phyloP scores from a whole-genome alignment of 345 rosid species.

The Salix suchowensis region DNA sequence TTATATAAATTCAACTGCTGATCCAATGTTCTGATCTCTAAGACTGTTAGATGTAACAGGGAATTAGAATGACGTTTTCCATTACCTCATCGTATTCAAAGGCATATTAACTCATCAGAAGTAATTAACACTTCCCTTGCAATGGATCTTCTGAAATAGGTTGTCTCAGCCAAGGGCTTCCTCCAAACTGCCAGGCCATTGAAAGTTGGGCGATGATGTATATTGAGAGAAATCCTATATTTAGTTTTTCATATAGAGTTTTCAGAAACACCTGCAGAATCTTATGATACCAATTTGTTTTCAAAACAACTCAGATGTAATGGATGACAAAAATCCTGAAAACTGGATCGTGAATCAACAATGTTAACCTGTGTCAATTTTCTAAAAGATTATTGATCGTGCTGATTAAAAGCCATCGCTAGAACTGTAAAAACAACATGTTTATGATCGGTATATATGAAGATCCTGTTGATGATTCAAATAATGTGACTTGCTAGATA shows the following conservation, averaged over 20 bases:
- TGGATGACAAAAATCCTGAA: no score
- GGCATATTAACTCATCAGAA: background rate
- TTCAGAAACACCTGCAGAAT: background rate
- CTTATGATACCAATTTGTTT: no score
- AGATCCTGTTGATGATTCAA: no score
- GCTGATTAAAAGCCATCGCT: no score
- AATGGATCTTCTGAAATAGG: background rate
- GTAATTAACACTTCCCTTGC: background rate
- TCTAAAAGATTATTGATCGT: no score
- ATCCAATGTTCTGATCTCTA: background rate
- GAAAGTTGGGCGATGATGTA: background rate
- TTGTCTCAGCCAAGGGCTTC: background rate
- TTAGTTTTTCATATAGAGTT: background rate
- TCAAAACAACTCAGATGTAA: no score
- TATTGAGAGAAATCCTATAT: background rate
- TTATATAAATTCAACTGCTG: background rate
- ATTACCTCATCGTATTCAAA: background rate
- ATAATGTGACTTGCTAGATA: no score
- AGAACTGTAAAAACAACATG: no score
- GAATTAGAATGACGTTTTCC: background rate
- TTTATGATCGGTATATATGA: no score
- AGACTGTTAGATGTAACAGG: background rate
- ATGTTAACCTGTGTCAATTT: no score
- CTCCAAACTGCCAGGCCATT: background rate
- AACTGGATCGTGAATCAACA: no score